Percentiles rank a stretch among this genome's conserved stretches.
phyloP scores from a whole-genome alignment of 2,329 filamentous ascomycete species.

The Paecilomyces sp. region DNA sequence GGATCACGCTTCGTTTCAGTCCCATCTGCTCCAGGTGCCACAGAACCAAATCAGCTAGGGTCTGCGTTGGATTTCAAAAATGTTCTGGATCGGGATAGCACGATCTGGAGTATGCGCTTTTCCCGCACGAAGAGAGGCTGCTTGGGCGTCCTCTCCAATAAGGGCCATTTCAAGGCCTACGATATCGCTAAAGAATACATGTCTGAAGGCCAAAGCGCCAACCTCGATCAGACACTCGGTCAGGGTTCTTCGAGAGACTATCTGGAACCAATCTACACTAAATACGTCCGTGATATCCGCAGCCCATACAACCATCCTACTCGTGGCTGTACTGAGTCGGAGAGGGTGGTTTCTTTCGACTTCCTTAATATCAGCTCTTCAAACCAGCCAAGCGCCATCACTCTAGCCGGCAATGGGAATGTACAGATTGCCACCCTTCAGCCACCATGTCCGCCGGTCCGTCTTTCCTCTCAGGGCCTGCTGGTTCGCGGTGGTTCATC shows the following conservation, averaged over 20 bases:
- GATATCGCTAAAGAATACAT: conserved; percentile 47
- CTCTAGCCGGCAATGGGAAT: conserved; percentile 45
- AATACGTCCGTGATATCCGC: conserved; percentile 37
- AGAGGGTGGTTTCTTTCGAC: conserved; percentile 53
- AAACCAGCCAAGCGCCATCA: conserved; percentile 46
- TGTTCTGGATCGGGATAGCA: conserved; percentile 44
- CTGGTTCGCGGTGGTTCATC: conserved; percentile 23
- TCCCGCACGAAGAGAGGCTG: conserved; percentile 52
- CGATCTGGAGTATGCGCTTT: conserved; percentile 57
- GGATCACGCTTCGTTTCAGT: conserved; percentile 31
- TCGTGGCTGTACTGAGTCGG: conserved; percentile 37
- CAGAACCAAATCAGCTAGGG: conserved; percentile 31
- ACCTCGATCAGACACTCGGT: conserved; percentile 33
- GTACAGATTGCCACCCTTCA: conserved; percentile 45
- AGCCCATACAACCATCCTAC: conserved; percentile 40
- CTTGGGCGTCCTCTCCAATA: conserved; percentile 53
- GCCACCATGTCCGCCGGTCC: conserved; percentile 29
- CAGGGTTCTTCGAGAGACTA: conserved; percentile 32
- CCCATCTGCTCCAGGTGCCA: conserved; percentile 21
- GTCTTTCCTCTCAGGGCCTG: conserved; percentile 29
- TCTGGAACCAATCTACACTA: conserved; percentile 39
- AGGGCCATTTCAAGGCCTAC: conserved; percentile 51
- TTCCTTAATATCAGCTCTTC: conserved; percentile 46
- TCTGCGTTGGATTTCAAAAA: conserved; percentile 53
- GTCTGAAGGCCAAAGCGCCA: conserved; percentile 29